Evolutionary conservation across 257 asterid genomes (phyloP), one percentile per base, ranked within the genome.

Genomic region (Pogostemon cablin): DNA sequence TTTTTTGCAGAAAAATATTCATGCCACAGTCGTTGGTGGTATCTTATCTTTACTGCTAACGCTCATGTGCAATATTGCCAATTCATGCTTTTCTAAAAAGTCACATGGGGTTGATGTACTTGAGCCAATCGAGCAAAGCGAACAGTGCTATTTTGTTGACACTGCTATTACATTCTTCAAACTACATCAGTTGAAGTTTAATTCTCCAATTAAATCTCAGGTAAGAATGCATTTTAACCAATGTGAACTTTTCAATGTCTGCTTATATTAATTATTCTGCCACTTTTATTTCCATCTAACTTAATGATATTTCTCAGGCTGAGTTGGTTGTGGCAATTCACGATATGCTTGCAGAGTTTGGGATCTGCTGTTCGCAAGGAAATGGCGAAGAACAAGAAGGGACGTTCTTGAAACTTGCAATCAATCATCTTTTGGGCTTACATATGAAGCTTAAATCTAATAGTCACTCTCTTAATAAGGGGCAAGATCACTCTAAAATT

Each of bases 281-380:
- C 53, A 56, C n/a, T 25, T 40, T 63, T 79, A 60, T 63, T 63
- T 66, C 43, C 59, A 9, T 50, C 62, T 56, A 1, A 68, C 47
- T 65, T 52, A 75, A 72, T 62, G 62, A 68, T 50, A 53, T 65
- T 54, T 58, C 54, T 78, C 91, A 93, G 99, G 82, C 80, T 49
- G 98, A 93, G 76, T 83, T 93, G 85, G 77, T 89, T 68, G 95
- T 89, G 67, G 84, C 98, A 73, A 84, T 87, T 79, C 98, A 93
- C 82, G 96, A 91, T 81, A 85, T 91, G 98, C 98, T 93, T 68
- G 96, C 96, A 47, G 98, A 93, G 87, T 91, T 91, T 81, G 98
- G 96, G 56, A 82, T 93, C 81, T 93, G 99, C 85, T 93, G 96
- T 87, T 90, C 87, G 54, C 90, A 70, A 68, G 98, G 95, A 67